Evolutionary conservation across 1,284 basidiomycete species (phyloP).

Genomic region (Phylloporus gajari): DNA sequence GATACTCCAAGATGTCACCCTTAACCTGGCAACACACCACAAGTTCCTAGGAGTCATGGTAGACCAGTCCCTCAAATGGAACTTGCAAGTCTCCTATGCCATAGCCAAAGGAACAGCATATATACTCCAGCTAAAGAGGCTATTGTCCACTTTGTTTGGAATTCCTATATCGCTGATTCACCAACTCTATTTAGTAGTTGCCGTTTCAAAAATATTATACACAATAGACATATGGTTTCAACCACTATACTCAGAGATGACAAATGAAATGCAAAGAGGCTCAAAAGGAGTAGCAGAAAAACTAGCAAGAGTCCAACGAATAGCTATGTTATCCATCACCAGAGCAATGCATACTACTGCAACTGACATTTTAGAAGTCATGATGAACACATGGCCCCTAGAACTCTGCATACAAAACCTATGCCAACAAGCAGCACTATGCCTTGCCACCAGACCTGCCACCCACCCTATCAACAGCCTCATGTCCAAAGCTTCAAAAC

Average conservation of each 20-base stretch:
- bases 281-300: not conserved
- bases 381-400: not conserved
- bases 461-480: not conserved
- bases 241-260: not conserved
- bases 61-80: not conserved
- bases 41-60: no score
- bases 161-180: no score
- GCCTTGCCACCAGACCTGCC: not conserved
- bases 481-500: not conserved
- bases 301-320: not conserved
- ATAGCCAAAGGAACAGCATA: not conserved
- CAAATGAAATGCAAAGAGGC: no score
- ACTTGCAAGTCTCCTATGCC: not conserved
- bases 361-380: not conserved
- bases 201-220: not conserved
- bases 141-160: no score
- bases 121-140: no score
- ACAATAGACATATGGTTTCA: not conserved
- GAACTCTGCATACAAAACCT: not conserved
- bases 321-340: not conserved
- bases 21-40: no score
- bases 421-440: not conserved
- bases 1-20: no score
- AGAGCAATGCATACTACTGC: not conserved
- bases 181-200: not conserved